Conservation (phyloP, 2,329 filamentous ascomycete genomes). For the Lachnellula subtilissima region DNA sequence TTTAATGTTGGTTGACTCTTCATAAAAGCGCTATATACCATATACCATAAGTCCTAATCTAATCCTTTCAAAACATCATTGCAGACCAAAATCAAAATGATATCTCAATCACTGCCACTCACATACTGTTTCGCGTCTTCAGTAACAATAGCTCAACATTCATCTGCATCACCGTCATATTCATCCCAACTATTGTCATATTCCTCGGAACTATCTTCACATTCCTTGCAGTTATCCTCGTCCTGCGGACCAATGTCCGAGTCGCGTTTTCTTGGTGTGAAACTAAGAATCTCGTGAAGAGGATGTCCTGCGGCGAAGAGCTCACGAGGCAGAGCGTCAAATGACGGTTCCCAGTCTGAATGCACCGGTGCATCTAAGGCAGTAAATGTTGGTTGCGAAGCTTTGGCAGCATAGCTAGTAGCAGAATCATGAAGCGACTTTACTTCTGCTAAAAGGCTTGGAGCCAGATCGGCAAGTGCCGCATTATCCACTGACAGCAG, state of each 20-base stretch:
- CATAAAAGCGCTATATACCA: not conserved
- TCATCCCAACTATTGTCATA: not conserved
- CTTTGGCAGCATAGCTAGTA: not conserved
- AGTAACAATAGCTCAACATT: not conserved
- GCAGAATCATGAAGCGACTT: not conserved
- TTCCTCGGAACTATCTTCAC: not conserved
- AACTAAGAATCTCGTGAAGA: not conserved
- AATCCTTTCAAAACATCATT: not conserved
- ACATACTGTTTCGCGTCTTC: not conserved
- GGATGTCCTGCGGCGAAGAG: not conserved
- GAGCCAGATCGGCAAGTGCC: not conserved
- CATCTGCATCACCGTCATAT: not conserved
- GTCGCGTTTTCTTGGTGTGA: too few species aligned
- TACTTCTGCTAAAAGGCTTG: not conserved
- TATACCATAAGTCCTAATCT: not conserved
- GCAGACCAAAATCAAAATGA: not conserved
- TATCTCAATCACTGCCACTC: not conserved
- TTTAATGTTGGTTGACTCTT: not conserved
- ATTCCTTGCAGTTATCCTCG: too few species aligned
- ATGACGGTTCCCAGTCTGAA: not conserved
- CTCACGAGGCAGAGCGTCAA: not conserved
- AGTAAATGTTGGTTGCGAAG: not conserved
- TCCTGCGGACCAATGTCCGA: not conserved
- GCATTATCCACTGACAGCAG: not conserved
- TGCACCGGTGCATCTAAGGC: not conserved